phyloP scores from a whole-genome alignment of 169 alveolate species.

The Plasmodium gonderi region DNA sequence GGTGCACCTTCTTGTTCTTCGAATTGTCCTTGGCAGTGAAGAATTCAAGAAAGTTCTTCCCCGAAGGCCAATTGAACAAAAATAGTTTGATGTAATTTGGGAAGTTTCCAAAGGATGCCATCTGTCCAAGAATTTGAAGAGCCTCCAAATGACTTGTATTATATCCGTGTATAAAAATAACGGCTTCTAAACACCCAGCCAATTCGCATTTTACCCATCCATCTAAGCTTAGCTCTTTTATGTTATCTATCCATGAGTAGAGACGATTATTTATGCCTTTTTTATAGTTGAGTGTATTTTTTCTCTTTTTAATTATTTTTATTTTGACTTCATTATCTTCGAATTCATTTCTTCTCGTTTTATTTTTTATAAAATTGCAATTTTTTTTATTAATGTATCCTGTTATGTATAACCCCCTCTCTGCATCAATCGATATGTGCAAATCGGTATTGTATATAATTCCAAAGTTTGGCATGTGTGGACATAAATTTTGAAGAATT shows the following conservation, averaged over 20 bases:
- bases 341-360: conserved; percentile 53
- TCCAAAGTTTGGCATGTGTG: conserved; percentile 88
- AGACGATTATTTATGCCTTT: conserved; percentile 26
- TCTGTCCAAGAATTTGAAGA: conserved; percentile 83
- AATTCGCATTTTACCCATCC: conserved; percentile 85
- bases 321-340: conserved; percentile 74
- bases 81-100: conserved; percentile 88
- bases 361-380: conserved; percentile 28
- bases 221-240: conserved; percentile 61
- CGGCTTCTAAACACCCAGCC: conserved; percentile 83
- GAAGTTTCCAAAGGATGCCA: conserved; percentile 87
- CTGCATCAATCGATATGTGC: conserved; percentile 86
- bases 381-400: conserved; percentile 80
- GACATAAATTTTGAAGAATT: conserved; percentile 80
- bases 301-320: conserved; percentile 59
- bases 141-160: conserved; percentile 78
- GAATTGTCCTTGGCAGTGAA: conserved; percentile 78
- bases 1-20: conserved; percentile 57
- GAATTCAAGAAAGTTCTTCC: conserved; percentile 75
- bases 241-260: conserved; percentile 58
- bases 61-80: conserved; percentile 89
- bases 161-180: conserved; percentile 87
- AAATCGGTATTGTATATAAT: conserved; percentile 82
- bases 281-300: conserved; percentile 65
- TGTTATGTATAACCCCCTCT: conserved; percentile 80